phyloP scores from a whole-genome alignment of 2,329 filamentous ascomycete genomes.

The Didymella sp. region DNA sequence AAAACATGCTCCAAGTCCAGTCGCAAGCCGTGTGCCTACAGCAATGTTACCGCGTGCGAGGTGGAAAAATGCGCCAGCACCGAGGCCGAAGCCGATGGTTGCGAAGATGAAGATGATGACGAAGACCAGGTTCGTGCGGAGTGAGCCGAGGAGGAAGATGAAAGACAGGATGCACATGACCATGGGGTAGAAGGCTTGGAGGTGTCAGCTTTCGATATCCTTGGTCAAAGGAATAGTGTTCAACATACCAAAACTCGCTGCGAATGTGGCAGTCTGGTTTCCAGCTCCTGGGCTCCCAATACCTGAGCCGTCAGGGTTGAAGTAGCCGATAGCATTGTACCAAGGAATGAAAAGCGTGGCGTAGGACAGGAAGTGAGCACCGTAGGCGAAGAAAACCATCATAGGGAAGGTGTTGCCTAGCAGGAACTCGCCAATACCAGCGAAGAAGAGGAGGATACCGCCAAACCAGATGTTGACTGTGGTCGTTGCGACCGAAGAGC shows the following conservation, averaged over 20 bases:
- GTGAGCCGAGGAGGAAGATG: conserved; percentile 25
- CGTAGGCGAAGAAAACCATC: conserved; percentile 29
- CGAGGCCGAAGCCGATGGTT: conserved; percentile 25
- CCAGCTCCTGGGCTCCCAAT: conserved; percentile 19
- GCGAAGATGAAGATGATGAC: conserved; percentile 25
- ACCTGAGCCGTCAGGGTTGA: conserved; percentile 27
- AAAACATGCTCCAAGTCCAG: conserved; percentile 23
- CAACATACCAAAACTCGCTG: conserved; percentile 23
- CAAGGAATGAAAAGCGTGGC: conserved; percentile 25
- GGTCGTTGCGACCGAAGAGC: conserved; percentile 20
- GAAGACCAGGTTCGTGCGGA: conserved; percentile 27
- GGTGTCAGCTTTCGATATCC: not conserved
- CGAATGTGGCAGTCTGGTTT: conserved; percentile 21
- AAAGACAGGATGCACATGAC: conserved; percentile 27
- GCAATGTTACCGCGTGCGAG: conserved; percentile 16
- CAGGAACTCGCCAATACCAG: conserved; percentile 25
- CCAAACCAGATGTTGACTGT: conserved; percentile 25
- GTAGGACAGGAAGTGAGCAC: conserved; percentile 24
- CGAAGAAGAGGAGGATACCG: conserved; percentile 21
- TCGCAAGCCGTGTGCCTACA: conserved; percentile 14
- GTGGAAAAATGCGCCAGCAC: conserved; percentile 26
- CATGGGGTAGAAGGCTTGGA: conserved; percentile 23
- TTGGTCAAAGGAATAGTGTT: not conserved
- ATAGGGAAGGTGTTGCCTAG: conserved; percentile 27
- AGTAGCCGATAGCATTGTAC: conserved; percentile 25